Base-by-base conservation (phyloP, 169 alveolate genomes). In the Plasmodium falciparum region DNA sequence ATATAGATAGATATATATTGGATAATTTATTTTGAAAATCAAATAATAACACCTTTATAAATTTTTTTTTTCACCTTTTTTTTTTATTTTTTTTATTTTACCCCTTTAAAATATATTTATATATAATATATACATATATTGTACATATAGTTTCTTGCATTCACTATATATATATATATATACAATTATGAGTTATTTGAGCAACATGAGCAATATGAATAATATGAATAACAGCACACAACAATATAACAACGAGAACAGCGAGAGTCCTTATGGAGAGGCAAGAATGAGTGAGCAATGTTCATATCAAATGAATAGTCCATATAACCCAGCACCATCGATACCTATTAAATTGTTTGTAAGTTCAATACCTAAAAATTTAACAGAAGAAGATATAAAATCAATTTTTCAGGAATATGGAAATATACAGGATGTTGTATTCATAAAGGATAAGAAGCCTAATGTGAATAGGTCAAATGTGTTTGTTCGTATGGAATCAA, bases 311-410 rank as follows among this genome's bases (percentile, higher is more conserved):
- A 67, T 72, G 74, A 76, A 76, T 63, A 88, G 76, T 33, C 96
- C 96, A 15, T 94, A 95, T 50, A 91, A 94, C 73, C 98, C 97
- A n/a, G 98, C 97, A 20, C 98, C 98, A 13, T 95, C 97, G 52
- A 97, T 95, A 39, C 97, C 95, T 73, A 91, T 93, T 72, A 96
- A 96, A 91, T 90, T 97, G 43, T 97, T 97, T 73, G 96, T 96
- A 20, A 97, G 98, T 15, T 76, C 98, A 5, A 93, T 97, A 9
- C 98, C 98, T 5, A 95, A 88, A 73, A 89, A 94, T 61, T 86
- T 93, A 59, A 95, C 93, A 76, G 98, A 96, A 75, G 70, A 93
- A 17, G 97, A 93, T 33, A 74, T 97, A 43, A 88, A 95, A 43
- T 73, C 85, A 12, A 69, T 96, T 80, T 97, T 97, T 83, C 95